Evolutionary conservation across 495 filamentous ascomycete genomes (phyloP).

Genomic region (Talaromyces adpressus): DNA sequence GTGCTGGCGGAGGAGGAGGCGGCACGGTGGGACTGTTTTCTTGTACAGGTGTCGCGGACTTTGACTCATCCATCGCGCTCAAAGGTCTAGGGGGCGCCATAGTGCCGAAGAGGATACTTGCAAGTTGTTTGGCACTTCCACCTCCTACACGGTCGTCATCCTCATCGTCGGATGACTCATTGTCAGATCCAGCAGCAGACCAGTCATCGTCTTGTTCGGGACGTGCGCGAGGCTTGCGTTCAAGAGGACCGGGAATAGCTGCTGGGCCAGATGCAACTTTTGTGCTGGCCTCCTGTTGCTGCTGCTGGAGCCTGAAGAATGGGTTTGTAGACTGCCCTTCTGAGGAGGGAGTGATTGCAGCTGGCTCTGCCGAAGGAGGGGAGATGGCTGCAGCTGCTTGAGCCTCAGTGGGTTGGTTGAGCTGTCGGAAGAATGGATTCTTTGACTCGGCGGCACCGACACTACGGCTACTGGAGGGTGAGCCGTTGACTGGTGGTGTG

Average conservation of each 20-base stretch:
- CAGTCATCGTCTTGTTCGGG: conserved; percentile 83
- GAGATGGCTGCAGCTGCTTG: conserved; percentile 26
- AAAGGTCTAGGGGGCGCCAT: conserved; percentile 92
- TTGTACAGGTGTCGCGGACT: conserved; percentile 32
- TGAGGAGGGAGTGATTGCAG: conserved; percentile 20
- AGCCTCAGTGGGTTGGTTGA: conserved; percentile 37
- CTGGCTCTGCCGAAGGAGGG: conserved; percentile 18
- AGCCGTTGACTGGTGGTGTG: conserved; percentile 15
- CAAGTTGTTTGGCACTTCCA: conserved; percentile 81
- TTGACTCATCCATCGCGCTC: conserved; percentile 65
- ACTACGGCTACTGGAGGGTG: conserved; percentile 22
- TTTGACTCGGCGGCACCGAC: conserved; percentile 44
- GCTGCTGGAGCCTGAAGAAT: conserved; percentile 80
- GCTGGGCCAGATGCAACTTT: conserved; percentile 26
- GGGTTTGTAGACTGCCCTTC: conserved; percentile 75
- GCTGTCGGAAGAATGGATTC: conserved; percentile 70
- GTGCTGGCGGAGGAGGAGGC: conserved; percentile 12
- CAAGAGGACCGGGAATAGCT: conserved; percentile 21
- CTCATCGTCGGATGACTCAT: conserved; percentile 56
- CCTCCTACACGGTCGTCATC: conserved; percentile 71
- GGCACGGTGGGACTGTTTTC: conserved; percentile 21
- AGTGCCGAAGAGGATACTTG: conserved; percentile 89
- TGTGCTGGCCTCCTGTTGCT: conserved; percentile 19
- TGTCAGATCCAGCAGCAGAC: conserved; percentile 75
- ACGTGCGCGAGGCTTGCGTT: conserved; percentile 46